Percentiles rank a stretch among this genome's conserved stretches.
Conservation (phyloP, 495 filamentous ascomycete species). For the Penicillium paxilli region DNA sequence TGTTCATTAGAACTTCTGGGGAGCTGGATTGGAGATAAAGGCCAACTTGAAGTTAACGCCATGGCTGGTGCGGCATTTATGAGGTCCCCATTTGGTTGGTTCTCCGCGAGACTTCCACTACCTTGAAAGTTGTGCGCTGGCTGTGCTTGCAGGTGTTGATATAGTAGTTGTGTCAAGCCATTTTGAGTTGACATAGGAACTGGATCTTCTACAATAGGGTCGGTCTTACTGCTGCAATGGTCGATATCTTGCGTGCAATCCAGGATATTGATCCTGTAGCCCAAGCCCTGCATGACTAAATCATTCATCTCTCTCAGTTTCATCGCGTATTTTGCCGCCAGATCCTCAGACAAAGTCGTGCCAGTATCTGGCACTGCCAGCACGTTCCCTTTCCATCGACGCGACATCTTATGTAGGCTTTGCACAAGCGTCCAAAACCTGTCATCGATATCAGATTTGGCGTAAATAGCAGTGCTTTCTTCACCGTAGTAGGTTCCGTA, state of each 20-base stretch:
- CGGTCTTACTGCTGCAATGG: conserved; percentile 2
- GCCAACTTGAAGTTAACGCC: background rate
- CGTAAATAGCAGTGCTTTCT: background rate
- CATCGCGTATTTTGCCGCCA: background rate
- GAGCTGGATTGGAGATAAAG: background rate
- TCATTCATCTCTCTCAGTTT: background rate
- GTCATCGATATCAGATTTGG: background rate
- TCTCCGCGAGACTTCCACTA: background rate
- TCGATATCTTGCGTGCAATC: conserved; percentile 6
- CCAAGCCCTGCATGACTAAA: background rate
- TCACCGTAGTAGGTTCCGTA: conserved; percentile 13
- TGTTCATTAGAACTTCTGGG: background rate
- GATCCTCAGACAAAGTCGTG: background rate
- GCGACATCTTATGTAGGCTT: background rate
- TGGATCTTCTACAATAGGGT: background rate
- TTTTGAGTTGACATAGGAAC: background rate
- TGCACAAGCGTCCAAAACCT: conserved; percentile 1
- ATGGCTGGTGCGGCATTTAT: background rate
- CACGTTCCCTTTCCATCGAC: background rate
- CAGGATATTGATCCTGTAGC: conserved; percentile 2
- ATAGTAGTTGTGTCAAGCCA: background rate
- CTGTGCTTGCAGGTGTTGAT: background rate
- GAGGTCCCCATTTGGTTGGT: background rate
- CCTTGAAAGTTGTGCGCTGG: background rate
- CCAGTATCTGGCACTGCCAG: background rate